These are phyloP conservation scores for Knufia fluminis DNA, from an alignment of 2,329 filamentous ascomycete genomes.

Conservation along the genomic window DNA sequence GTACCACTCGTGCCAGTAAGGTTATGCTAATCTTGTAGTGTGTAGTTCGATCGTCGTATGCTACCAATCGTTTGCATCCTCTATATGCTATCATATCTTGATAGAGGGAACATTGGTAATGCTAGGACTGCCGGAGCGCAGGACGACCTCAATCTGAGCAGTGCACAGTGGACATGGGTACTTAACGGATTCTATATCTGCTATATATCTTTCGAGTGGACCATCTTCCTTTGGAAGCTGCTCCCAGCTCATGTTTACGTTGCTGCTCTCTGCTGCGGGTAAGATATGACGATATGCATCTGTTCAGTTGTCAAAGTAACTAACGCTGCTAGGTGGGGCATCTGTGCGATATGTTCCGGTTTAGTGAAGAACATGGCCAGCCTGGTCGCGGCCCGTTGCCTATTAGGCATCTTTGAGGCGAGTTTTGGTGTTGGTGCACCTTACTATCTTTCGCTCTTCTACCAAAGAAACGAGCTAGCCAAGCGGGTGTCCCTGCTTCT, in stretches of 20 bases:
- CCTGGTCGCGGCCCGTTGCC: not conserved
- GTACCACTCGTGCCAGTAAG: too few relatives aligned
- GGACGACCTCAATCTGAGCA: not conserved
- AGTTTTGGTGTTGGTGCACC: not conserved
- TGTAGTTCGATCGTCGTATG: too few relatives aligned
- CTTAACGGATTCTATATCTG: not conserved
- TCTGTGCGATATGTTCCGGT: not conserved
- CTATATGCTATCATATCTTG: too few relatives aligned
- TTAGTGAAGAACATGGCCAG: not conserved
- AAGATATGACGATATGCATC: too few relatives aligned
- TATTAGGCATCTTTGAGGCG: not conserved
- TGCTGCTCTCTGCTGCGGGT: not conserved
- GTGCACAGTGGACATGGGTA: not conserved
- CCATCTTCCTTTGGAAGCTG: not conserved
- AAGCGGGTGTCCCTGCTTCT: too few relatives aligned
- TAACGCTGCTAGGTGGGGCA: not conserved
- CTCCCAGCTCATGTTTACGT: not conserved
- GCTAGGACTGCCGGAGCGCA: not conserved
- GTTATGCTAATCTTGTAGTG: too few relatives aligned
- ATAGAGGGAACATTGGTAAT: not conserved
- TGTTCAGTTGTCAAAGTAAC: too few relatives aligned
- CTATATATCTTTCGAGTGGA: not conserved
- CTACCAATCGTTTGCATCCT: too few relatives aligned
- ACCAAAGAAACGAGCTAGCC: too few relatives aligned
- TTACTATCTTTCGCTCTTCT: too few relatives aligned